Base-by-base conservation (phyloP, 345 rosid species). In the Kandelia obovata region DNA sequence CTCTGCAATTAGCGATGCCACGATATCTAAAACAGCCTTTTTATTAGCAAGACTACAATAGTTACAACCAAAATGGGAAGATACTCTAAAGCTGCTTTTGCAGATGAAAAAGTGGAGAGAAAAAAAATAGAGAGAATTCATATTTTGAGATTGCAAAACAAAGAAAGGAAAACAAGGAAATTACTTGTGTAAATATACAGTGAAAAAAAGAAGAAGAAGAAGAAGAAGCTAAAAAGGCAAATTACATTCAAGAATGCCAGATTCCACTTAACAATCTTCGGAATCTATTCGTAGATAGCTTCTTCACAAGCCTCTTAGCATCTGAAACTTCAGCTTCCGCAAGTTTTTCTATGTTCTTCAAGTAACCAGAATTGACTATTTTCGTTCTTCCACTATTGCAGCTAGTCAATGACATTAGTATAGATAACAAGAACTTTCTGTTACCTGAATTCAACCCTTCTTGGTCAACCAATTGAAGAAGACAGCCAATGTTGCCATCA, bases 241-340 rank as follows among this genome's bases (percentile, higher is more conserved):
- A 52, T 68, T 39, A 72, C 28, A 64, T 69, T 82, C 75, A 86
- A 59, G 86, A 78, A 83, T 87, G 89, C 96, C 95, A 92, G 79
- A 92, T 71, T 77, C 97, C 97, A 75, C 77, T 88, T 35, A 91
- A 79, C 77, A 93, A 71, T 47, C 81, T 84, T 5, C 92, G 85
- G 74, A 93, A 88, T 74, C 85, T 82, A 71, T 88, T 89, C 11
- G 78, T 69, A 28, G 98, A 93, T 26, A 93, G 65, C 73, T 86
- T 94, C 83, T 88, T 85, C 67, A 89, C 85, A 73, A 94, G 92
- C 73, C 76, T 86, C 82, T 89, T 94, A 64, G 96, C 98, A 73
- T 88, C 98, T 9, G 78, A 70, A 53, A 82, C 92, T 72, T 91
- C 96, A 16, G 88, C 88, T 68, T 86, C 96, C 17, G 98, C 92